Base-by-base conservation (phyloP, 2,329 filamentous ascomycete genomes). In the Mycogone perniciosa region DNA sequence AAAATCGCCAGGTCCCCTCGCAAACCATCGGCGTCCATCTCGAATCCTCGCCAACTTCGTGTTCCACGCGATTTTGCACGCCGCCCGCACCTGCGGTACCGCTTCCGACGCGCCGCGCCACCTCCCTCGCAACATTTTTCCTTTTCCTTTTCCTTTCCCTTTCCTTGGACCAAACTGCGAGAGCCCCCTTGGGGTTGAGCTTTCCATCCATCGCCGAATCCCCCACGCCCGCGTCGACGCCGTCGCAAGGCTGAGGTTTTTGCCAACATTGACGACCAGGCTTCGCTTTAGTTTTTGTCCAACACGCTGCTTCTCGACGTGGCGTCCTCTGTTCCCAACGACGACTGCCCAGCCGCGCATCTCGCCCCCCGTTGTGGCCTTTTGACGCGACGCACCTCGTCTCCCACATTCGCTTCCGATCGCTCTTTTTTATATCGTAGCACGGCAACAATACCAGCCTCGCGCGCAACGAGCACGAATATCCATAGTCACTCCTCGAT, bases 1-100 rank as follows among this genome's bases (percentile, higher is more conserved):
- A 78, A 78, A 76, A 78, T 79, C 77, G 73, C 76, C 75, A 75
- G 72, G 76, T 74, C 75, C 69, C 74, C 73, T 75, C 72, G 72
- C 73, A 74, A 76, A 75, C 69, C 76, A 81, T 81, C 77, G 70
- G 75, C 70, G 71, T 67, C 72, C 76, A 80, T 80, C 76, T 70
- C 67, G 68, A 75, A 71, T 73, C 67, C 67, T 70, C 70, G 70
- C 72, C 69, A 73, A 71, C 70, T 71, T 71, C 70, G 69, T 70
- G 72, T 74, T 71, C 70, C 72, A 77, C 76, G 75, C 77, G 72
- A 73, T 73, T 52, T 76, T 73, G 67, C 66, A 73, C 70, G 69
- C 73, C 68, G 70, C 66, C 68, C 62, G 61, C 64, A 63, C 68
- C 65, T 62, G 62, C 64, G 64, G 62, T 59, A 70, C 62, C 67